Percentiles rank a stretch among this genome's conserved stretches.
Evolutionary conservation across 2,329 filamentous ascomycete species (phyloP).

Genomic region (Chaetomiaceae sp.): DNA sequence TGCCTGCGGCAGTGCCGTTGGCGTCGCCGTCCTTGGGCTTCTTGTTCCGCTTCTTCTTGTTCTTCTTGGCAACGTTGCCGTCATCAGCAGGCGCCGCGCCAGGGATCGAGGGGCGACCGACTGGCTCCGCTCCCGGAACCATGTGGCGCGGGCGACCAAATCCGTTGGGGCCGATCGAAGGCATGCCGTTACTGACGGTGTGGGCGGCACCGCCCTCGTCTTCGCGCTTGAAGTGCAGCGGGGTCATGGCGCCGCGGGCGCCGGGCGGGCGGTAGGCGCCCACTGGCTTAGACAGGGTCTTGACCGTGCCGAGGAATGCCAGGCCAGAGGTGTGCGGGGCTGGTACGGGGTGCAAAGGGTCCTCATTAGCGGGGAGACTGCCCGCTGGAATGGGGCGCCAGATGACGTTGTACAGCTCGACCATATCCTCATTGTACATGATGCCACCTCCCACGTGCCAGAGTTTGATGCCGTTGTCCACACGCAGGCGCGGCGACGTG

Average conservation of each 20-base stretch:
- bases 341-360: constrained; percentile 71
- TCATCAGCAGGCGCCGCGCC: constrained; percentile 66
- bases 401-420: constrained; percentile 83
- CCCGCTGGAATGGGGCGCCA: constrained; percentile 75
- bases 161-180: constrained; percentile 68
- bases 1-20: constrained; percentile 33
- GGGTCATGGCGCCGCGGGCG: constrained; percentile 81
- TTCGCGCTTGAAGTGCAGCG: constrained; percentile 93
- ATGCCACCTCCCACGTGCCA: constrained; percentile 87
- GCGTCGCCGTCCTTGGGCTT: constrained; percentile 74
- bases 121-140: constrained; percentile 81
- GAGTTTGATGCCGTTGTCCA: constrained; percentile 93
- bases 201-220: constrained; percentile 90
- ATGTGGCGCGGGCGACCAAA: constrained; percentile 72
- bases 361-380: constrained; percentile 55
- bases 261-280: constrained; percentile 94
- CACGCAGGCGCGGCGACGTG: constrained; percentile 87
- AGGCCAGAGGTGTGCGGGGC: constrained; percentile 77
- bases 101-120: constrained; percentile 59
- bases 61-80: constrained; percentile 83
- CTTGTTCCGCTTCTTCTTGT: constrained; percentile 96
- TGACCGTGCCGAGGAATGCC: constrained; percentile 76
- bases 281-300: constrained; percentile 94
- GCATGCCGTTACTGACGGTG: constrained; percentile 70
- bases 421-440: constrained; percentile 95